phyloP scores from a whole-genome alignment of 2,329 filamentous ascomycete genomes.

The Ceratocystis eucalypticola region DNA sequence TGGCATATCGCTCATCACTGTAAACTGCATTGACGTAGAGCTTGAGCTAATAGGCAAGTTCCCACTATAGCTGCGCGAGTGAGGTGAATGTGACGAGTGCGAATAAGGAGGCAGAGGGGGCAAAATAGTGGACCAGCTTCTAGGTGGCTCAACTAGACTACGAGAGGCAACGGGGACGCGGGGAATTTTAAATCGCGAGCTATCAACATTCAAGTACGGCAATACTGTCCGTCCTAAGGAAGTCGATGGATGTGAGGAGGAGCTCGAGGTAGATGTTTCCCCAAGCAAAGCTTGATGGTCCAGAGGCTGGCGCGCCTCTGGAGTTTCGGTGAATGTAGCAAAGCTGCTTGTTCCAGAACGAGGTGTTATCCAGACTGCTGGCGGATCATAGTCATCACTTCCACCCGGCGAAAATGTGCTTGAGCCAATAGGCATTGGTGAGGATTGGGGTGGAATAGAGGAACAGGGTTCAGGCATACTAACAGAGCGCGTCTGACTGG shows the following conservation, averaged over 20 bases:
- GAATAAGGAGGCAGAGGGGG: constrained; percentile 1
- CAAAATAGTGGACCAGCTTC: constrained; percentile 12
- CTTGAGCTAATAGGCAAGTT: neutral
- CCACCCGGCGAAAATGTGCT: constrained; percentile 17
- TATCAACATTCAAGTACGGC: neutral
- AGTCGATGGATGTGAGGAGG: neutral
- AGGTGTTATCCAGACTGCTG: constrained; percentile 15
- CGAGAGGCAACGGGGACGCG: constrained; percentile 9
- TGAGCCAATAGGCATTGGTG: constrained; percentile 3
- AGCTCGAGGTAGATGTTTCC: neutral
- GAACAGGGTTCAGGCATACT: constrained; percentile 1
- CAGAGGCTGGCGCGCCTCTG: neutral
- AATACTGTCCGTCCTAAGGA: neutral
- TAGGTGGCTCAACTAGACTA: constrained; percentile 8
- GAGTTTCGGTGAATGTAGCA: neutral
- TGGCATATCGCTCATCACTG: constrained; percentile 3
- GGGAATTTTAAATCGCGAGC: neutral
- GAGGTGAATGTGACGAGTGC: neutral
- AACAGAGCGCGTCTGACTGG: neutral
- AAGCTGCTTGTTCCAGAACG: constrained; percentile 3
- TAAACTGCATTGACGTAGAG: constrained; percentile 7
- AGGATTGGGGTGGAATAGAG: neutral
- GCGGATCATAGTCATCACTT: constrained; percentile 16
- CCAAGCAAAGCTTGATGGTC: neutral
- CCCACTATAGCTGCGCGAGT: constrained; percentile 10